Evolutionary conservation across 139 green algal genomes (phyloP).

Genomic region (Astrephomene gubernaculifera): DNA sequence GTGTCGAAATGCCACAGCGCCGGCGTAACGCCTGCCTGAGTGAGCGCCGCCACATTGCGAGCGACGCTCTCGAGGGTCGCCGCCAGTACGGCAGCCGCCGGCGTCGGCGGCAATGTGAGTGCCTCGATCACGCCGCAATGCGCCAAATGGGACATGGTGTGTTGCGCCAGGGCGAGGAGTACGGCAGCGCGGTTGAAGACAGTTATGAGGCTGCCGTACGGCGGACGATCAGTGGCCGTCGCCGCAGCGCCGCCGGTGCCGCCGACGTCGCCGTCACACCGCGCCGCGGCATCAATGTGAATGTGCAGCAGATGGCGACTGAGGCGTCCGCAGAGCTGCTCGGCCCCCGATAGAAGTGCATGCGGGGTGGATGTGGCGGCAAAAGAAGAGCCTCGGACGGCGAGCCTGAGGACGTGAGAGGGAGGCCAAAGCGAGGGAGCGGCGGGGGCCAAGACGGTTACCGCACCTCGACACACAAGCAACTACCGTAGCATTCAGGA

Average conservation of each 20-base stretch:
- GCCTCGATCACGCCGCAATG: slow-evolving; percentile 12
- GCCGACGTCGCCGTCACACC: not conserved
- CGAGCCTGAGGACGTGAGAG: not conserved
- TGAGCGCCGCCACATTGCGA: not conserved
- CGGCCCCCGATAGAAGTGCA: slow-evolving; percentile 23
- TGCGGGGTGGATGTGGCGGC: slow-evolving; percentile 22
- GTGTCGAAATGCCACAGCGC: slow-evolving; percentile 37
- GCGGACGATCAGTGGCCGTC: not conserved
- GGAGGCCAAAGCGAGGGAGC: not conserved
- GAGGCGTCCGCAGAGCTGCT: slow-evolving; percentile 46
- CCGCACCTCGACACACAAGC: too few species aligned
- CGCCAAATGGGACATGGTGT: slow-evolving; percentile 37
- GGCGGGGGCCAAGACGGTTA: too few species aligned
- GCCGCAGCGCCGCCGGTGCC: not conserved
- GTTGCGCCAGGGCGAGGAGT: slow-evolving; percentile 29
- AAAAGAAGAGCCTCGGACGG: slow-evolving; percentile 14
- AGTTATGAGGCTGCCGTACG: not conserved
- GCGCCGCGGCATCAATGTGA: slow-evolving; percentile 44
- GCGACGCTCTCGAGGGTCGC: slow-evolving; percentile 21
- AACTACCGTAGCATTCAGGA: too few species aligned
- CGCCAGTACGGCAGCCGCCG: slow-evolving; percentile 13
- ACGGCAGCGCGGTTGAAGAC: slow-evolving; percentile 32
- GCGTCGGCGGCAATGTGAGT: slow-evolving; percentile 7
- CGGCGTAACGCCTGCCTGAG: slow-evolving; percentile 16
- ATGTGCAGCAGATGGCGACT: slow-evolving; percentile 48